Percentiles rank a stretch among this genome's conserved stretches.
Evolutionary conservation across 2,329 filamentous ascomycete genomes (phyloP).

Genomic region (Colletotrichum sp.): DNA sequence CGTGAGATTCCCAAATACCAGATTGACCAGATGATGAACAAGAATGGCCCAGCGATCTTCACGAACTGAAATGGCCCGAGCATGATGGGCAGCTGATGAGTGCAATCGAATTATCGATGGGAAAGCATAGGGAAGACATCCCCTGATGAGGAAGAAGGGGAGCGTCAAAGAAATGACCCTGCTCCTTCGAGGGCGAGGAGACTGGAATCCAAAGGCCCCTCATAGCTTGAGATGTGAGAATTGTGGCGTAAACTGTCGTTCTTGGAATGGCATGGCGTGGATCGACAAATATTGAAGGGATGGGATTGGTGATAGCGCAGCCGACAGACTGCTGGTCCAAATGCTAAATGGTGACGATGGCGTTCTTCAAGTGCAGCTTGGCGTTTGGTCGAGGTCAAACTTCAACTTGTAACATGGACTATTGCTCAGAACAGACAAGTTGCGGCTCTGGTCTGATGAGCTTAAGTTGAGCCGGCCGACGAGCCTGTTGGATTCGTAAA

Average conservation of each 20-base stretch:
- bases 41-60: slow-evolving; percentile 23
- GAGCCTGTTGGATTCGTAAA: not conserved
- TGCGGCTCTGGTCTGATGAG: not conserved
- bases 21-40: slow-evolving; percentile 29
- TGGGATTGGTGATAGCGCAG: slow-evolving; percentile 12
- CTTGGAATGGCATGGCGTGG: slow-evolving; percentile 6
- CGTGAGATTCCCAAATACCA: slow-evolving; percentile 26
- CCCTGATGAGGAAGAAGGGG: not conserved
- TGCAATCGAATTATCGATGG: not conserved
- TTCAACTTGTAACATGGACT: not conserved
- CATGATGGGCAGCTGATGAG: not conserved
- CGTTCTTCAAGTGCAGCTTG: not conserved
- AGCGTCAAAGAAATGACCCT: not conserved
- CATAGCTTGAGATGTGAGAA: not conserved
- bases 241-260: slow-evolving; percentile 13
- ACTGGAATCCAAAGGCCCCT: slow-evolving; percentile 2
- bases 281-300: slow-evolving; percentile 20
- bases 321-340: not conserved
- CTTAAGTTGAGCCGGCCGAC: not conserved
- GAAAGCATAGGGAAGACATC: not conserved
- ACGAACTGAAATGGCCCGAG: slow-evolving; percentile 27
- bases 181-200: not conserved
- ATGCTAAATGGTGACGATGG: not conserved
- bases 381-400: not conserved
- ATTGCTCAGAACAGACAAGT: not conserved